Evolutionary conservation across 1,284 basidiomycete species (phyloP), one percentile per base, ranked within the genome.

Genomic region (Mycena sp.): DNA sequence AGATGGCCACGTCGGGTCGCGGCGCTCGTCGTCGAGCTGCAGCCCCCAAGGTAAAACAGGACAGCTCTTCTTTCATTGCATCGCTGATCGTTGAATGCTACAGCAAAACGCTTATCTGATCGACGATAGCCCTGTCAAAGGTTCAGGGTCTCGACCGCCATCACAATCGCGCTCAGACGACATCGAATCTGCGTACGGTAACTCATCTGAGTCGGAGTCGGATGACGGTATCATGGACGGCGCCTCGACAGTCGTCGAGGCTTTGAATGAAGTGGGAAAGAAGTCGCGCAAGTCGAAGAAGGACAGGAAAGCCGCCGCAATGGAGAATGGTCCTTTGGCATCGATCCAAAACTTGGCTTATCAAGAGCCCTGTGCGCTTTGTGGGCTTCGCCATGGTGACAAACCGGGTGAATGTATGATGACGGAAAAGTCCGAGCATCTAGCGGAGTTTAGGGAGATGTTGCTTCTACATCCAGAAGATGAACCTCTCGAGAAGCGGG

Each of bases 21-120:
- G 93, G 93, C 50, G 90, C 86, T 46, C 89, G 92, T 70, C 88
- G 93, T 74, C 92, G 91, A 16, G 90, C 93, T 62, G 86, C 87
- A 62, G 83, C 87, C 73, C 85, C 85, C 62, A 86, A 89, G 83
- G 91, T 90, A 77, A 64, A 72, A 69, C 22, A 39, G 59, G 30
- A 70, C 11, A 55, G 54, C 16, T 44, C 25, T 46, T 59, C 48
- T 59, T 18, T 22, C 22, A 57, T 30, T 54, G 41, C n/a, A n/a
- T 34, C 10, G 52, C 13, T 55, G 38, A 64, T 38, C 22, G n/a
- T 52, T 18, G 41, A 25, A 34, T 20, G 52, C 38, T 50, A 4
- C 44, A 78, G 76, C 76, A 75, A 56, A 77, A 78, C 67, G 76
- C 75, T 37, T 78, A 79, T 65, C 39, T 68, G 4, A 54, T 72